Conservation (phyloP, 139 green algal species). For the Tetradesmus obliquus region DNA sequence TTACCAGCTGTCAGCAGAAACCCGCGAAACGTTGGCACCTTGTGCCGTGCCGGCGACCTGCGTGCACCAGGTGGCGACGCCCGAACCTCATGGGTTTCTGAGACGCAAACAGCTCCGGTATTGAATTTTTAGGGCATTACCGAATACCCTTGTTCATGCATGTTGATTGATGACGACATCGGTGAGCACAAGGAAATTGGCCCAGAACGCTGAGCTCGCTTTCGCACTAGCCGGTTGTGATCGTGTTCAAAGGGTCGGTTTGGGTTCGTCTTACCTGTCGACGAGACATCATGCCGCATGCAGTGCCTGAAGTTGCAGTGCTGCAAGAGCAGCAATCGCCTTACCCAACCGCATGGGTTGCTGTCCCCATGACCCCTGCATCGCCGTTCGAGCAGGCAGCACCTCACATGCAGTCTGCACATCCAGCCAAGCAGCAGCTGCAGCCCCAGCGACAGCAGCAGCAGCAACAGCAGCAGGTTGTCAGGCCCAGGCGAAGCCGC, state of each 20-base stretch:
- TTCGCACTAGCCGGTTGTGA: too few species aligned
- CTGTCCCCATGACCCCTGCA: not conserved
- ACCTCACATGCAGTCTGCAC: not conserved
- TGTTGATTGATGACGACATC: too few species aligned
- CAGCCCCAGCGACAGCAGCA: not conserved
- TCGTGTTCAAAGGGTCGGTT: too few species aligned
- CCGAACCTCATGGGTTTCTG: not conserved
- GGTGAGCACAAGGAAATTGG: too few species aligned
- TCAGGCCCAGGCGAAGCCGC: not conserved
- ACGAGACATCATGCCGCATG: not conserved
- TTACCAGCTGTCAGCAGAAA: not conserved
- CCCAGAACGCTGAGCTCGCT: too few species aligned
- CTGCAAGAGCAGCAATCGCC: not conserved
- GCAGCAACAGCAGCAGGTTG: not conserved
- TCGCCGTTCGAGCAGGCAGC: not conserved
- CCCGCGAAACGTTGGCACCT: not conserved
- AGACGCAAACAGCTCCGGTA: too few species aligned
- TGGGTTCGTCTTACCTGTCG: not conserved
- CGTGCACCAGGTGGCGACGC: not conserved
- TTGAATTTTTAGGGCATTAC: too few species aligned
- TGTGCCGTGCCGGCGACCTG: not conserved
- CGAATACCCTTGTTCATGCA: too few species aligned
- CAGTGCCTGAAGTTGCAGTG: not conserved
- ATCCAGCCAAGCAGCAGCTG: not conserved
- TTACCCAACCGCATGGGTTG: not conserved